Evolutionary conservation across 2,329 filamentous ascomycete species (phyloP).

Genomic region (Calonectria leucothoes): DNA sequence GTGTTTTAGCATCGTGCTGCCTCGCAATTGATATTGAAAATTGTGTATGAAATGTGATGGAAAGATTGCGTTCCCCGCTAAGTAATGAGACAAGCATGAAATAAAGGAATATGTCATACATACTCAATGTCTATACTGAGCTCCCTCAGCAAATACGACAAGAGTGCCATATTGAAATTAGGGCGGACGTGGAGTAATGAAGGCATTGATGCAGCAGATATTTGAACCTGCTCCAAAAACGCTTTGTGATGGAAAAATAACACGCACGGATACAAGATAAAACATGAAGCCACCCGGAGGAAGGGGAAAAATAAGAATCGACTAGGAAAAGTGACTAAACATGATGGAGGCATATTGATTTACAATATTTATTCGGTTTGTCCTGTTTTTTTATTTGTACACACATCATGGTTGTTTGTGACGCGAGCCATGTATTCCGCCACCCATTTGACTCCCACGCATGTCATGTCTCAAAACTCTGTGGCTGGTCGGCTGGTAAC

Average conservation of each 20-base stretch:
- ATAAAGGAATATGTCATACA: not conserved
- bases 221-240: not conserved
- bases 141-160: not conserved
- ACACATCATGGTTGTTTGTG: not conserved
- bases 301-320: not conserved
- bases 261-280: not conserved
- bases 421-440: not conserved
- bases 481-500: not conserved
- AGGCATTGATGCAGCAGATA: not conserved
- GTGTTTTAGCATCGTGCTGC: not conserved
- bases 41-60: not conserved
- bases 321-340: not conserved
- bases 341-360: not conserved
- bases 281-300: not conserved
- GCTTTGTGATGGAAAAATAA: not conserved
- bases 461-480: not conserved
- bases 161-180: not conserved
- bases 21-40: not conserved
- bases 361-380: not conserved
- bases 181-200: not conserved
- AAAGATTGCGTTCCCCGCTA: not conserved
- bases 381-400: no score
- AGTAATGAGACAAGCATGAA: not conserved
- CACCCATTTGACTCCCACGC: not conserved
- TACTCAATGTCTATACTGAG: not conserved